A percentile compares a stretch with the other conserved stretches of the same genome.
These are phyloP conservation scores for Bidens hawaiensis DNA, from an alignment of 140 eudicot species.

Conservation along the genomic window DNA sequence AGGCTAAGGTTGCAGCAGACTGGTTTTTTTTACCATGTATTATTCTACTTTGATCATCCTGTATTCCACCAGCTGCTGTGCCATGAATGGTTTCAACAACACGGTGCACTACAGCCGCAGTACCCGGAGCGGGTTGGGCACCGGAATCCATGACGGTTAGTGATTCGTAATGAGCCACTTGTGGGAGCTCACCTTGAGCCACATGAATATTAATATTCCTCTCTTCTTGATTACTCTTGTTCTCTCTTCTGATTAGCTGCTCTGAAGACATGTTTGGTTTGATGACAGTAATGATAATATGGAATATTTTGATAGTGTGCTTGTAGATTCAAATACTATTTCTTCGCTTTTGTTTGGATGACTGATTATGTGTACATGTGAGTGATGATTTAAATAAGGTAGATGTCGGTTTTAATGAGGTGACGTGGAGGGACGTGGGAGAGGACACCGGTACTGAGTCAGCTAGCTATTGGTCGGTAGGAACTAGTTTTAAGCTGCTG, in stretches of 20 bases:
- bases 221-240: slow-evolving; percentile 16
- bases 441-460: background rate
- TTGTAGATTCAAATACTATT: background rate
- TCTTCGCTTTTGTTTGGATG: background rate
- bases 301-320: background rate
- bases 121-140: background rate
- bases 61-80: background rate
- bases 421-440: slow-evolving; percentile 2
- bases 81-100: background rate
- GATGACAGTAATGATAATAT: background rate
- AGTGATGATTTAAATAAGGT: background rate
- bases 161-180: slow-evolving; percentile 49
- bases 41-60: background rate
- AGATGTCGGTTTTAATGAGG: slow-evolving; percentile 4
- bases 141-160: slow-evolving; percentile 22
- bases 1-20: background rate
- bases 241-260: slow-evolving; percentile 37
- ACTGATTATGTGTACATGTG: background rate
- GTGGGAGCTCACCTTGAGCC: slow-evolving; percentile 3
- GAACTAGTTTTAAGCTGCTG: too few relatives aligned
- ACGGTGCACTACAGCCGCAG: background rate
- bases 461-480: background rate
- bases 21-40: too few relatives aligned
- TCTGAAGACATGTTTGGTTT: slow-evolving; percentile 49
- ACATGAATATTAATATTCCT: slow-evolving; percentile 17